Evolutionary conservation across 2,329 filamentous ascomycete species (phyloP), one percentile per base, ranked within the genome.

Genomic region (Talaromyces verruculosus): DNA sequence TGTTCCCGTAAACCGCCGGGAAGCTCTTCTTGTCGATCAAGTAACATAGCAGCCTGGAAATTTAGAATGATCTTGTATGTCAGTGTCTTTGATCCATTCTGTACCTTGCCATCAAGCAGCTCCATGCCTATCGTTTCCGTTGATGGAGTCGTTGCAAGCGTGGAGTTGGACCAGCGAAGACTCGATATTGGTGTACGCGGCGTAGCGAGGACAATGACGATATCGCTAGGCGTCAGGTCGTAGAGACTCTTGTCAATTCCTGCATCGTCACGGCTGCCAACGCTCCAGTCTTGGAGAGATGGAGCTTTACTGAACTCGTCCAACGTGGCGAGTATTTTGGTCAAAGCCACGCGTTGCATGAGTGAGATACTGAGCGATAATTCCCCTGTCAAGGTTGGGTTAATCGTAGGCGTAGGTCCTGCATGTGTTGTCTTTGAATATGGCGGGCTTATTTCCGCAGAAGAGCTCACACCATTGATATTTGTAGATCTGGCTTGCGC

Each of bases 41-140:
- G 53, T 30, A 28, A 13, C 19, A 66, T 47, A n/a, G 59, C 64
- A 59, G 51, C 64, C 43, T 66, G 37, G 28, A 62, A 66, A 41
- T 39, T 41, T 3, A 66, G 7, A 28, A 59, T 63, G 17, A 19
- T 39, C 17, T 43, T 57, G 19, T 37, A 51, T 5, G n/a, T 33
- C 1, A 41, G 11, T 7, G 33, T 19, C 30, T 33, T 63, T 39
- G 43, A n/a, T 3, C 37, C n/a, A 33, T 25, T 13, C 17, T 53
- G 39, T 2, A 39, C 28, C 4, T 47, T n/a, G 41, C 37, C 3
- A n/a, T 59, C 17, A 5, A 66, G 64, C 15, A 66, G 41, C 4
- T 13, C 11, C 41, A 58, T 53, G 5, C 64, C 39, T 17, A 63
- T 35, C 41, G 8, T 37, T n/a, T 57, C 19, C 1, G 25, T 45